A percentile compares a stretch with the other conserved stretches of the same genome.
phyloP scores from a whole-genome alignment of 2,329 filamentous ascomycete genomes.

The Colletotrichum lini region DNA sequence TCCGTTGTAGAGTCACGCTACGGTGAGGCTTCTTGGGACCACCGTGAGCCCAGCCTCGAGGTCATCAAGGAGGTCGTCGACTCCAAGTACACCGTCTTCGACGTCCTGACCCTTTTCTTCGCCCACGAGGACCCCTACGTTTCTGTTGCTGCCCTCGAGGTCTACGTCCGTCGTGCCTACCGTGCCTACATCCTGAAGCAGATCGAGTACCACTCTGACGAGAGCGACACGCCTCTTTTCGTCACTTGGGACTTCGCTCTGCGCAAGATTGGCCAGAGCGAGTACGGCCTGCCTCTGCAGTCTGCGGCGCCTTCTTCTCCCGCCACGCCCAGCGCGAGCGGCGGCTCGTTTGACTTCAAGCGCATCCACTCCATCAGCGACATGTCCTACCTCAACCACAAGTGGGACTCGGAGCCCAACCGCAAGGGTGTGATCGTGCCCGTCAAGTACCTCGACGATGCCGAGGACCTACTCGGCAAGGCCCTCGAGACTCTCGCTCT shows the following conservation, averaged over 20 bases:
- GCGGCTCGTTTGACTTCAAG: constrained; percentile 76
- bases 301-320: constrained; percentile 88
- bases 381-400: constrained; percentile 87
- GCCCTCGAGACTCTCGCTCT: constrained; percentile 87
- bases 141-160: constrained; percentile 91
- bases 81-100: constrained; percentile 98
- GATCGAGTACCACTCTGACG: constrained; percentile 89
- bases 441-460: constrained; percentile 93
- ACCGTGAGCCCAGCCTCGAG: constrained; percentile 90
- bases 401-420: constrained; percentile 81
- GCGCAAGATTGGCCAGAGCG: constrained; percentile 91
- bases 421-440: constrained; percentile 96
- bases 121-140: constrained; percentile 95
- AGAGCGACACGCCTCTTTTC: constrained; percentile 77
- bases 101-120: constrained; percentile 96
- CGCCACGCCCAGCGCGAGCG: constrained; percentile 75
- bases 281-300: constrained; percentile 86
- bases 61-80: constrained; percentile 98
- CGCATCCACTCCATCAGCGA: constrained; percentile 96
- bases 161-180: constrained; percentile 96
- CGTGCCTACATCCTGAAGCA: constrained; percentile 93
- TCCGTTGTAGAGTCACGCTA: constrained; percentile 98
- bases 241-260: constrained; percentile 97
- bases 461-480: constrained; percentile 86
- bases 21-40: constrained; percentile 96